A percentile compares a stretch with the other conserved stretches of the same genome.
These are phyloP conservation scores for Tetraselmis chui DNA, from an alignment of 139 green algal genomes.

Conservation along the genomic window DNA sequence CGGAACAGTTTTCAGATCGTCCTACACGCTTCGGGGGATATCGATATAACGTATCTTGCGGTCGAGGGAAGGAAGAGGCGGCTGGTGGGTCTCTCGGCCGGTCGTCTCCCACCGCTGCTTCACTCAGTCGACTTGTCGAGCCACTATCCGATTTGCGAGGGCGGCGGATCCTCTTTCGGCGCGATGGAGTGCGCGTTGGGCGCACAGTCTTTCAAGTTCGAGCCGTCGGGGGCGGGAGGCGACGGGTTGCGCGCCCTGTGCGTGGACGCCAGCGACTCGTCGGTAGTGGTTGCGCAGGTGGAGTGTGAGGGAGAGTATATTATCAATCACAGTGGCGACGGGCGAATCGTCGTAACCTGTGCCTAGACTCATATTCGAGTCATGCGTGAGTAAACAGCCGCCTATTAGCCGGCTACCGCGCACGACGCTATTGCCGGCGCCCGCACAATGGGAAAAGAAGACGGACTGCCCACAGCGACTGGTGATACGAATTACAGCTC, in stretches of 20 bases:
- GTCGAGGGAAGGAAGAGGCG: background rate
- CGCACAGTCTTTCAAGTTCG: background rate
- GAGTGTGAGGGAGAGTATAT: background rate
- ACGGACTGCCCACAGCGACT: too few species aligned
- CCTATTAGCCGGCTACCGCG: too few species aligned
- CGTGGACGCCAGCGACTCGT: background rate
- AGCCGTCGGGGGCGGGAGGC: background rate
- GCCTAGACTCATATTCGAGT: too few species aligned
- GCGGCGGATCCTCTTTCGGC: background rate
- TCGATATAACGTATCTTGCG: background rate
- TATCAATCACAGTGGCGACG: background rate
- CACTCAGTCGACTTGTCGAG: background rate
- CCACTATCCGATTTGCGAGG: background rate
- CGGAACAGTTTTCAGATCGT: background rate
- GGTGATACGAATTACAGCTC: too few species aligned
- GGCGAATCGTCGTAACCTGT: too few species aligned
- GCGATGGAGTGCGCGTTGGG: background rate
- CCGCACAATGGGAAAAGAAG: too few species aligned
- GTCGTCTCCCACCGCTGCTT: background rate
- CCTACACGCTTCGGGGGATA: background rate
- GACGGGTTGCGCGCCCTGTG: background rate
- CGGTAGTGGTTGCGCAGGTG: background rate
- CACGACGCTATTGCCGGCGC: too few species aligned
- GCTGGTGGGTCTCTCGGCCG: background rate
- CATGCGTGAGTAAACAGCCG: too few species aligned